Evolutionary conservation across 1,139 yeast species (phyloP), one percentile per base, ranked within the genome.

Genomic region (Saccharomycopsis phalli): DNA sequence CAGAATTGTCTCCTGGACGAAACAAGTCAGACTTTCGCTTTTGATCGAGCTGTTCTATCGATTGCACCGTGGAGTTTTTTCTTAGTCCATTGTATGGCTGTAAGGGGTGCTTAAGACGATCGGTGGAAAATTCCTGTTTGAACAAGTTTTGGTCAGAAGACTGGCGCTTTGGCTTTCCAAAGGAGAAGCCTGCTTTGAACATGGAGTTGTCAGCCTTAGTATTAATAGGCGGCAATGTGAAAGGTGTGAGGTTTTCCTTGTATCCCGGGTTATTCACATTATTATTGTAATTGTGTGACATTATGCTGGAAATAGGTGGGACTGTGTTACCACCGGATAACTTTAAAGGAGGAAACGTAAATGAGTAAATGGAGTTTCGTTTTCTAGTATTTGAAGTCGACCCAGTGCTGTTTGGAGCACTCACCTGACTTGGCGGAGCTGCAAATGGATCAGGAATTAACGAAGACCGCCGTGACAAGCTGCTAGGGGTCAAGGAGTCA

Each of bases 401-500:
- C 5, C 28, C 19, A 16, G 20, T 5, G 35, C 17, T 22, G 18
- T 22, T 34, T 5, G 34, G 13, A 36, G 19, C 31, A 7, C 13
- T 10, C n/a, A n/a, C 28, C 28, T 25, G n/a, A 25, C n/a, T n/a
- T 17, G n/a, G 35, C 38, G 21, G n/a, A 16, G 13, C 26, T 18
- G 17, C 17, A 11, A 16, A 29, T 17, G 14, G 23, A 13, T 34
- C 38, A 19, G 26, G 19, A 4, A 42, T 28, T 14, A 38, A 23
- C 17, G 45, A 41, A n/a, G 41, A 37, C 17, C 47, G 33, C n/a
- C 47, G 31, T 1, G 39, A 34, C 3, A 37, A 35, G 23, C 37
- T 32, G 17, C 27, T 36, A 8, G 42, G 37, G 4, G 47, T 22
- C 4, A 34, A 19, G 3, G 36, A 31, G 22, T 42, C 45, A 10